Conservation (phyloP, 2,329 filamentous ascomycete species). For the Phaeosphaeria sp. region DNA sequence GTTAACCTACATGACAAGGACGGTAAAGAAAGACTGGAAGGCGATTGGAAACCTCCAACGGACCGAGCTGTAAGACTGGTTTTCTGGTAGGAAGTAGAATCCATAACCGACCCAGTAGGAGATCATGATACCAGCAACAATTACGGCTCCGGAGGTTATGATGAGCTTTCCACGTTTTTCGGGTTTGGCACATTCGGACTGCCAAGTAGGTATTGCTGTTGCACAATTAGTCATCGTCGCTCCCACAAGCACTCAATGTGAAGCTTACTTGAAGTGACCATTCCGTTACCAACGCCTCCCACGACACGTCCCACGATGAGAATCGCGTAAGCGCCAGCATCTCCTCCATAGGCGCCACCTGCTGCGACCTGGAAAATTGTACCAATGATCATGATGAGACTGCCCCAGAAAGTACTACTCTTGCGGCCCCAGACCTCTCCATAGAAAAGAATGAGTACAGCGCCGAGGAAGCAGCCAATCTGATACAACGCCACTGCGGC, state of each 20-base stretch:
- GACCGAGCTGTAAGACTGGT: conserved; percentile 6
- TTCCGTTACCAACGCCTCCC: conserved; percentile 46
- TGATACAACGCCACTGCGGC: conserved; percentile 25
- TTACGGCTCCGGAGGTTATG: conserved; percentile 50
- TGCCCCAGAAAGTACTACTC: conserved; percentile 30
- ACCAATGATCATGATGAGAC: conserved; percentile 49
- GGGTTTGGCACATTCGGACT: conserved; percentile 37
- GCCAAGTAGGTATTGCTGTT: conserved; percentile 17
- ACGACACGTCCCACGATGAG: conserved; percentile 29
- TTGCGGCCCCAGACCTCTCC: conserved; percentile 63
- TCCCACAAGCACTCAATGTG: no score
- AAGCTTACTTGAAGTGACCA: conserved; percentile 58
- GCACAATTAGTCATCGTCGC: conserved; percentile 12
- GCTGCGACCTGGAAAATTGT: conserved; percentile 61
- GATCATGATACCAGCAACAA: conserved; percentile 46
- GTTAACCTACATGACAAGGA: conserved; percentile 11
- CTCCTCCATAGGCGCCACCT: conserved; percentile 9
- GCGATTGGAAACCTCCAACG: conserved; percentile 47
- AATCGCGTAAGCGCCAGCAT: conserved; percentile 66
- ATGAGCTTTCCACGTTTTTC: conserved; percentile 39
- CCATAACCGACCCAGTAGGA: conserved; percentile 47
- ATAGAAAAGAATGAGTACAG: conserved; percentile 47
- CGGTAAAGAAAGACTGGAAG: conserved; percentile 14
- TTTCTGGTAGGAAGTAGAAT: conserved; percentile 25
- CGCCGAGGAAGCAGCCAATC: conserved; percentile 52